Evolutionary conservation across 2,329 filamentous ascomycete genomes (phyloP).

Genomic region (Xylariales sp.): DNA sequence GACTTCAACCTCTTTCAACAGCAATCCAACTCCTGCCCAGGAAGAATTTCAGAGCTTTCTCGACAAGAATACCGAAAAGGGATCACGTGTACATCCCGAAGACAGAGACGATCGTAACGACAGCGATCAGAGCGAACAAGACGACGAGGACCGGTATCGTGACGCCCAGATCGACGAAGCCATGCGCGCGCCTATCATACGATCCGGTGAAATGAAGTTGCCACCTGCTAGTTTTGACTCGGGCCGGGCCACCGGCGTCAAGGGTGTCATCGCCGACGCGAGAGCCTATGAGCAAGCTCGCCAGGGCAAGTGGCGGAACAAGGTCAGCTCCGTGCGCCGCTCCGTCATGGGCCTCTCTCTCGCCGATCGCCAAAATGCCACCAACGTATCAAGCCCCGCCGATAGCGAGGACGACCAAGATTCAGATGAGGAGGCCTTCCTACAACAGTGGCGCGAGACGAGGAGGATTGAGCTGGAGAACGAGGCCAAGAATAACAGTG

Average conservation of each 20-base stretch:
- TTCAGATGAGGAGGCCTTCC: slow-evolving; percentile 81
- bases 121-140: slow-evolving; percentile 62
- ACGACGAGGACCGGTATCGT: slow-evolving; percentile 66
- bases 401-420: slow-evolving; percentile 63
- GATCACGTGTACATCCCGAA: slow-evolving; percentile 66
- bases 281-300: slow-evolving; percentile 78
- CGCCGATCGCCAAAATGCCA: slow-evolving; percentile 49
- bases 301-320: slow-evolving; percentile 65
- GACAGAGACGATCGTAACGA: slow-evolving; percentile 62
- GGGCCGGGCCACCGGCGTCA: slow-evolving; percentile 81
- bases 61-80: slow-evolving; percentile 62
- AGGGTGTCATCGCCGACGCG: slow-evolving; percentile 88
- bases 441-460: slow-evolving; percentile 85
- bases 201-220: slow-evolving; percentile 63
- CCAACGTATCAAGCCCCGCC: slow-evolving; percentile 49
- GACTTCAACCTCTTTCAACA: slow-evolving; percentile 53
- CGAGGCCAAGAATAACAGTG: slow-evolving; percentile 61
- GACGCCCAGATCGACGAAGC: slow-evolving; percentile 69
- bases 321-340: slow-evolving; percentile 63
- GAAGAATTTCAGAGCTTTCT: slow-evolving; percentile 75
- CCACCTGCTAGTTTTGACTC: slow-evolving; percentile 72
- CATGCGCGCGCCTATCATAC: slow-evolving; percentile 72
- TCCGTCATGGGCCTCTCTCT: slow-evolving; percentile 66
- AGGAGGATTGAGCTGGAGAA: slow-evolving; percentile 81
- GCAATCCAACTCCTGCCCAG: slow-evolving; percentile 67